phyloP scores from a whole-genome alignment of 306 rosid species.

The Prunus mira region DNA sequence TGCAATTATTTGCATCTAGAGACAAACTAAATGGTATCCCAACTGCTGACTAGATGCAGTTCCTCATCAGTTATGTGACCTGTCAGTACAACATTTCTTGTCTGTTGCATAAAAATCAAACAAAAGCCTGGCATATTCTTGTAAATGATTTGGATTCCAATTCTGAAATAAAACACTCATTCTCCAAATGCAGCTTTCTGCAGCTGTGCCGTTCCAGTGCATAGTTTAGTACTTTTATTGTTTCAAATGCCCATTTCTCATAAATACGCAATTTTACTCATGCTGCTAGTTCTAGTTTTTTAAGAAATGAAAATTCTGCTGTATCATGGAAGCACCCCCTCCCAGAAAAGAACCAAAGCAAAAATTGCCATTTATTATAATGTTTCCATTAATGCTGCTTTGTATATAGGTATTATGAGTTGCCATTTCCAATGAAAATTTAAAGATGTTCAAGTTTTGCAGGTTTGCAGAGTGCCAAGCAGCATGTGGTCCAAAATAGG shows the following conservation, averaged over 20 bases:
- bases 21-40: not conserved
- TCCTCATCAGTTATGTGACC: not conserved
- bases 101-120: not conserved
- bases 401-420: conserved; percentile 12
- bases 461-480: conserved; percentile 76
- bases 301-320: not conserved
- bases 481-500: conserved; percentile 93
- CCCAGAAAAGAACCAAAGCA: not conserved
- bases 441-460: conserved; percentile 21
- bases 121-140: not conserved
- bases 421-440: conserved; percentile 13
- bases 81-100: not conserved
- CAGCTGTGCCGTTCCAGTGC: not conserved
- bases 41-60: conserved; percentile 8
- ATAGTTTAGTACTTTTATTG: not conserved
- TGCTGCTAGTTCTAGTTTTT: conserved; percentile 1
- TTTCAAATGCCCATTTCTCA: not conserved
- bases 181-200: conserved; percentile 3
- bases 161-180: not conserved
- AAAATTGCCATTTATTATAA: not conserved
- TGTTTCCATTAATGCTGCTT: not conserved
- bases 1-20: not conserved
- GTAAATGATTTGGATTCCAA: not conserved
- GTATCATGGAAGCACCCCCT: not conserved
- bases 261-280: not conserved